Evolutionary conservation across 1,139 yeast genomes (phyloP).

Genomic region (Spathaspora sp.): DNA sequence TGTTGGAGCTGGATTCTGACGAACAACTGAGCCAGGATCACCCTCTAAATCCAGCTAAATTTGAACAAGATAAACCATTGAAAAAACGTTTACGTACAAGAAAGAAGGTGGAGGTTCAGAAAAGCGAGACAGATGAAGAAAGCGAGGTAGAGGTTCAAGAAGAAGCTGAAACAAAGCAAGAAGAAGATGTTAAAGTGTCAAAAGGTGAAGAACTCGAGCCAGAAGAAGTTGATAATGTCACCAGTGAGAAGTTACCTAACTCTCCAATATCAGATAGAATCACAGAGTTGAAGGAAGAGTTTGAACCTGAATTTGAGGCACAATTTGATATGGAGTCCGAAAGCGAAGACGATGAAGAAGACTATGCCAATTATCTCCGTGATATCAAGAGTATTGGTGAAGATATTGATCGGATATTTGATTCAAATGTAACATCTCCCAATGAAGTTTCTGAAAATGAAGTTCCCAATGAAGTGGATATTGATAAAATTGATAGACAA

Average conservation of each 20-base stretch:
- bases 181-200: not conserved
- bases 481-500: not conserved
- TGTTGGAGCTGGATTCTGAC: not conserved
- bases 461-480: conserved; percentile 11
- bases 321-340: not conserved
- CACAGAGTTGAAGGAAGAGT: too few relatives aligned
- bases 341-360: conserved; percentile 1
- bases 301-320: not conserved
- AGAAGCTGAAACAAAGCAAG: conserved; percentile 2
- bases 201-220: not conserved
- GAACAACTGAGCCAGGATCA: not conserved
- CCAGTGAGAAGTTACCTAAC: too few relatives aligned
- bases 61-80: not conserved
- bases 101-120: not conserved
- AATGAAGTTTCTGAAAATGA: not conserved
- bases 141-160: conserved; percentile 3
- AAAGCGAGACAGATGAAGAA: not conserved
- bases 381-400: conserved; percentile 19
- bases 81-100: not conserved
- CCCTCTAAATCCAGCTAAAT: not conserved
- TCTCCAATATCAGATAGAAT: too few relatives aligned
- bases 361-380: conserved; percentile 17
- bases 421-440: not conserved
- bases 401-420: conserved; percentile 11
- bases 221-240: not conserved